Evolutionary conservation across 2,329 filamentous ascomycete genomes (phyloP), one percentile per base, ranked within the genome.

Genomic region (Cordyceps cicadae): DNA sequence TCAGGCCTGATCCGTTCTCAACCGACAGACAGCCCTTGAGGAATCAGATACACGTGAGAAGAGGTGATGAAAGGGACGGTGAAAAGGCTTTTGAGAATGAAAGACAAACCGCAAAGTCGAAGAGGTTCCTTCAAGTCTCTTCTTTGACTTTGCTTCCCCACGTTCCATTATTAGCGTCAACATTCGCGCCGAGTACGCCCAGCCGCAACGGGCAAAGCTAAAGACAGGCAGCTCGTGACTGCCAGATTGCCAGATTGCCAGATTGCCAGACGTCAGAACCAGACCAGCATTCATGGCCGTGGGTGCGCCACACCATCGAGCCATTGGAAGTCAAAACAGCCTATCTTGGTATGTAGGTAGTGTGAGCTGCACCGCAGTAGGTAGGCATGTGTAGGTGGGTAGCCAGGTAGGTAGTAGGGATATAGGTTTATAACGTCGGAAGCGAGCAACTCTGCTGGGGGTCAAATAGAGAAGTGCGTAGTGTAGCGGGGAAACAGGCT

Each of bases 151-250:
- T 29, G 29, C 26, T 19, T 34, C 48, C n/a, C 37, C 12, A 15
- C n/a, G 21, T 39, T 45, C 29, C 50, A 12, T 50, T 52, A 39
- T 50, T 52, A 39, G 56, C 45, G 37, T 43, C 11, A 45, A 29
- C 29, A 29, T 29, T 29, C 24, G 17, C n/a, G n/a, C 46, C 37
- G 17, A 53, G 39, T 53, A 26, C 37, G 57, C 29, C 57, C 57
- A 46, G 57, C 57, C 29, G 57, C 57, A 59, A 59, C 5, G n/a
- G 39, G 49, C 26, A 53, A 59, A 19, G 41, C 29, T n/a, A 53
- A 59, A 46, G 11, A 11, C 9, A 37, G 56, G 48, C 48, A 52
- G 12, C 32, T 59, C 48, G 37, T 46, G 24, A 24, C 46, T 32
- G 17, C 24, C 37, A 32, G 34, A 37, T 14, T 37, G 34, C 34